These are phyloP conservation scores for Pseudogymnoascus sp. DNA, from an alignment of 2,329 filamentous ascomycete species.

Conservation along the genomic window DNA sequence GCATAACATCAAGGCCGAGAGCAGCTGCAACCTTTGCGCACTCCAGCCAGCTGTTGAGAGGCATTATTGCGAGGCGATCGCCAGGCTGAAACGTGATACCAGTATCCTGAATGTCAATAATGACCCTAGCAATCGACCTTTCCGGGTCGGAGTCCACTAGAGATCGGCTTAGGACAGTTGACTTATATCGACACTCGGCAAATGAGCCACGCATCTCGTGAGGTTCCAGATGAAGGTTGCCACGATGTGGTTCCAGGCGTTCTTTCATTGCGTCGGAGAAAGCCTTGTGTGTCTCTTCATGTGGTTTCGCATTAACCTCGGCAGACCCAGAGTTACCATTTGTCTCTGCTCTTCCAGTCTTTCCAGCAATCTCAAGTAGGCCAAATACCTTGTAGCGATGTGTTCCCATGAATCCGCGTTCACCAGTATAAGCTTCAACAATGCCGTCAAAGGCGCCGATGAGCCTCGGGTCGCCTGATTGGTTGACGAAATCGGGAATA, in stretches of 20 bases:
- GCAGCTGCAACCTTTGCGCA: slow-evolving; percentile 47
- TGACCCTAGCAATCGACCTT: slow-evolving; percentile 42
- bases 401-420: slow-evolving; percentile 49
- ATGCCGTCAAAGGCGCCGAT: slow-evolving; percentile 49
- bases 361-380: slow-evolving; percentile 46
- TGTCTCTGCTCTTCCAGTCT: slow-evolving; percentile 45
- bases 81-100: slow-evolving; percentile 48
- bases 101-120: slow-evolving; percentile 44
- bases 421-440: slow-evolving; percentile 48
- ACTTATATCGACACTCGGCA: slow-evolving; percentile 45
- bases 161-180: slow-evolving; percentile 38
- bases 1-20: slow-evolving; percentile 40
- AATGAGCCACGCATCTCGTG: slow-evolving; percentile 49
- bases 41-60: slow-evolving; percentile 47
- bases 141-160: slow-evolving; percentile 40
- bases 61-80: slow-evolving; percentile 48
- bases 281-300: slow-evolving; percentile 44
- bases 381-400: slow-evolving; percentile 53
- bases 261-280: slow-evolving; percentile 50
- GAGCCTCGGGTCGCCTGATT: slow-evolving; percentile 42
- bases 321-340: slow-evolving; percentile 43
- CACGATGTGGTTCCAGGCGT: slow-evolving; percentile 42
- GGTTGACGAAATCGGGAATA: slow-evolving; percentile 45
- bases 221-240: slow-evolving; percentile 40
- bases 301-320: slow-evolving; percentile 36